Evolutionary conservation across 805 yeast genomes (phyloP), one percentile per base, ranked within the genome.

Genomic region (Ogataea parapolymorpha): DNA sequence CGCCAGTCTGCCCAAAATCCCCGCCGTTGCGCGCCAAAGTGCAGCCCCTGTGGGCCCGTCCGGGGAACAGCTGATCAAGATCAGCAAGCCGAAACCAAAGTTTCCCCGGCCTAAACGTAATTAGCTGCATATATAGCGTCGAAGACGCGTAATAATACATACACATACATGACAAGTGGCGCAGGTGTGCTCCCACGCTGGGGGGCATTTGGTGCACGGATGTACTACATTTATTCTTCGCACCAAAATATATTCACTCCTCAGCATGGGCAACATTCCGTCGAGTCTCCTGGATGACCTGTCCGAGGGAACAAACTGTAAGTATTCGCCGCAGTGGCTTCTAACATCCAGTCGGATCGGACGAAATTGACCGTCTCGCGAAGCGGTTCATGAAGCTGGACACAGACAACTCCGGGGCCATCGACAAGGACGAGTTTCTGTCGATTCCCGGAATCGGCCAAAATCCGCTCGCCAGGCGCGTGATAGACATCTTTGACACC

Each of bases 311-410:
- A 85, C 95, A 7, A 82, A 82, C 61, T 87, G 80, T 75, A 62
- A 46, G 79, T 66, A 26, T n/a, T 4, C 14, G 22, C 9, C 5
- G 20, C 13, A 13, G 22, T 3, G 13, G 8, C n/a, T 3, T 6
- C 49, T 30, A 41, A 39, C 41, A 14, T 16, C n/a, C 18, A 77
- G 81, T 91, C 63, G 95, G 87, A 41, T 74, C 82, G 35, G 96
- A 88, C 48, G 99, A 93, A 59, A 85, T 93, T 38, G 95, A 90
- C 60, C 74, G 99, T 47, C 70, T 93, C 44, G 80, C 95, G 43
- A 88, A 89, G 58, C 73, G 99, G 50, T 93, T 93, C 62, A 87
- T 90, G 95, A 93, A 95, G 57, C 69, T 93, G 39, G 99, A 93
- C 63, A 81, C 85, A 47, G 98, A 93, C 63, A 84, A 88, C 41